Conservation (phyloP, 768 basidiomycete species). For the Pisolithus microcarpus region DNA sequence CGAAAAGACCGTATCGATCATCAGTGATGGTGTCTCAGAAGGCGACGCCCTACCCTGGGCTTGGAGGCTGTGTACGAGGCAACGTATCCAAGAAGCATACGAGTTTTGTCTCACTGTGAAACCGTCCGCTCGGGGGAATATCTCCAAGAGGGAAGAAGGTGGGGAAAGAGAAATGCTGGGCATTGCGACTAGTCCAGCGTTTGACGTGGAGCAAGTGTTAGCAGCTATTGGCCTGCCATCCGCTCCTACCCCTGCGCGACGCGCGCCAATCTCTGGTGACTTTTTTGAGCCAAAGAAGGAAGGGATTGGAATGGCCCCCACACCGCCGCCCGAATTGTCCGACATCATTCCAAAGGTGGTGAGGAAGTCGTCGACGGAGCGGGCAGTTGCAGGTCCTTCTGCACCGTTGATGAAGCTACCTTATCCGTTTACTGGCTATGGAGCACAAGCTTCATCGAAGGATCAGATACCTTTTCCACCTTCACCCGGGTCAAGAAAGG, state of each 20-base stretch:
- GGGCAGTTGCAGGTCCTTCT: conserved; percentile 30
- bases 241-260: conserved; percentile 45
- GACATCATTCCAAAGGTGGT: conserved; percentile 41
- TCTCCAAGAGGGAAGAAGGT: conserved; percentile 26
- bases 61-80: conserved; percentile 67
- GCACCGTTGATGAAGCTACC: conserved; percentile 47
- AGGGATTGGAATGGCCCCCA: conserved; percentile 17
- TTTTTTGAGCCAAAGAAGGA: conserved; percentile 48
- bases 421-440: conserved; percentile 64
- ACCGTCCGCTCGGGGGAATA: conserved; percentile 29
- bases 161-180: conserved; percentile 19
- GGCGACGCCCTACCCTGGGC: conserved; percentile 59
- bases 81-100: conserved; percentile 70
- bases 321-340: conserved; percentile 25
- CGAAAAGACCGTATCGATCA: conserved; percentile 49
- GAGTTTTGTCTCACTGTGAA: conserved; percentile 65
- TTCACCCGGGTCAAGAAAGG: conserved; percentile 40
- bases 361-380: conserved; percentile 43
- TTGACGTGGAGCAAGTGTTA: conserved; percentile 51
- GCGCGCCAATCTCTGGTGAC: conserved; percentile 55
- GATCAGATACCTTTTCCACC: conserved; percentile 76
- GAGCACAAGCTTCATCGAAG: conserved; percentile 53
- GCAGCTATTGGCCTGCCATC: conserved; percentile 48
- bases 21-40: conserved; percentile 39
- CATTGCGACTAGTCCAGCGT: conserved; percentile 26